Evolutionary conservation across 495 filamentous ascomycete genomes (phyloP).

Genomic region (Corynascus novoguineensis): DNA sequence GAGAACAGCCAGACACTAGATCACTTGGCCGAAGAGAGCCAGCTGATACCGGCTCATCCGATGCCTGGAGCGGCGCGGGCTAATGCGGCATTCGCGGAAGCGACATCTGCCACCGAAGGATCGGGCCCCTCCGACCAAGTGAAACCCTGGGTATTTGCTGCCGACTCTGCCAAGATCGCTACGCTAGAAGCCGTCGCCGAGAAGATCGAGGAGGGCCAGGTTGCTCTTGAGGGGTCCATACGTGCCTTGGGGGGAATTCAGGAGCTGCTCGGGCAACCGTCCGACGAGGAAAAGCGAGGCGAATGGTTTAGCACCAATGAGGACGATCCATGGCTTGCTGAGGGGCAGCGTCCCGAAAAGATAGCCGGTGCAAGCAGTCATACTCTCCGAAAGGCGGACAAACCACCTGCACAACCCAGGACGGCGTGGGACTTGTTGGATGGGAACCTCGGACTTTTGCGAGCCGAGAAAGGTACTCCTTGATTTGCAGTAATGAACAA

Average conservation of each 20-base stretch:
- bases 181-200: conserved; percentile 45
- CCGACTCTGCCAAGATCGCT: conserved; percentile 44
- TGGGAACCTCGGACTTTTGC: conserved; percentile 42
- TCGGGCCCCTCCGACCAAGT: conserved; percentile 36
- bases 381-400: conserved; percentile 22
- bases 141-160: conserved; percentile 47
- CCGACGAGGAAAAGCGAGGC: conserved; percentile 9
- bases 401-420: conserved; percentile 22
- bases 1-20: conserved; percentile 52
- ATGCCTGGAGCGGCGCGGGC: conserved; percentile 31
- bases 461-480: conserved; percentile 17
- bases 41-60: conserved; percentile 60
- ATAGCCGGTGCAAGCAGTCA: conserved; percentile 23
- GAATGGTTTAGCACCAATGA: conserved; percentile 16
- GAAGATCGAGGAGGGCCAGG: conserved; percentile 43
- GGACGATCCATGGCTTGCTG: conserved; percentile 33
- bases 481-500: conserved; percentile 6
- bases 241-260: conserved; percentile 35
- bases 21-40: conserved; percentile 62
- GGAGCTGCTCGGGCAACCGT: conserved; percentile 29
- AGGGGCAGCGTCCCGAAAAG: conserved; percentile 25
- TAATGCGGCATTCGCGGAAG: conserved; percentile 23
- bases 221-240: conserved; percentile 41
- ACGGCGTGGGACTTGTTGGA: conserved; percentile 42
- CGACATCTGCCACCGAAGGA: conserved; percentile 21